Conservation (phyloP, 192 early-diverging fungal species). For the Podila epicladia region DNA sequence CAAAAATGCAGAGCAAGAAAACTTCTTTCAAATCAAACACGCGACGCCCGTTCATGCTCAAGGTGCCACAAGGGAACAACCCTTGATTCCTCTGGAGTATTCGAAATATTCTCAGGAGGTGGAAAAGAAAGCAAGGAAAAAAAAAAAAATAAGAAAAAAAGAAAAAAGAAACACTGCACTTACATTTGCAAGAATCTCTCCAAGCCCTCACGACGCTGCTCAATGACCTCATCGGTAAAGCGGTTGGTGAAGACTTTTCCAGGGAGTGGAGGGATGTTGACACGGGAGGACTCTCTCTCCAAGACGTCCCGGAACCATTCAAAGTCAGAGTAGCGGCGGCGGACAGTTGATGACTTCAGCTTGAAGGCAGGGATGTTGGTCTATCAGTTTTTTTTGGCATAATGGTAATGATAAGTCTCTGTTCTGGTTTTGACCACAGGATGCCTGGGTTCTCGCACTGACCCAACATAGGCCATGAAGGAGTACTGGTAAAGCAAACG, state of each 20-base stretch:
- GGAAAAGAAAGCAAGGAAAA: constrained; percentile 7
- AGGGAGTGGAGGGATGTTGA: constrained; percentile 95
- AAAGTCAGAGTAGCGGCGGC: constrained; percentile 96
- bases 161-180: constrained; percentile 23
- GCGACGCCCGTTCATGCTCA: neutral
- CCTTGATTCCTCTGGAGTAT: constrained; percentile 25
- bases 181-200: constrained; percentile 98
- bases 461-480: no score
- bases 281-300: constrained; percentile 89
- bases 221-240: constrained; percentile 96
- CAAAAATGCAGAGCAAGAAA: neutral
- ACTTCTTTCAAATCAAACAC: neutral
- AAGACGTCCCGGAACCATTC: constrained; percentile 98
- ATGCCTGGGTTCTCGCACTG: no score
- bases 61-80: neutral
- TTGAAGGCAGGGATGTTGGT: constrained; percentile 99
- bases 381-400: constrained; percentile 35
- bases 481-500: no score
- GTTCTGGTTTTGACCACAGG: no score
- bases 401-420: no score
- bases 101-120: constrained; percentile 17
- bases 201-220: constrained; percentile 86
- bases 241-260: constrained; percentile 97
- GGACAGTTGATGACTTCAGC: constrained; percentile 79
- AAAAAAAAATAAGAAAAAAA: constrained; percentile 11